Percentiles rank a stretch among this genome's conserved stretches.
Conservation (phyloP, 1,284 basidiomycete species). For the Xanthoconium separans region DNA sequence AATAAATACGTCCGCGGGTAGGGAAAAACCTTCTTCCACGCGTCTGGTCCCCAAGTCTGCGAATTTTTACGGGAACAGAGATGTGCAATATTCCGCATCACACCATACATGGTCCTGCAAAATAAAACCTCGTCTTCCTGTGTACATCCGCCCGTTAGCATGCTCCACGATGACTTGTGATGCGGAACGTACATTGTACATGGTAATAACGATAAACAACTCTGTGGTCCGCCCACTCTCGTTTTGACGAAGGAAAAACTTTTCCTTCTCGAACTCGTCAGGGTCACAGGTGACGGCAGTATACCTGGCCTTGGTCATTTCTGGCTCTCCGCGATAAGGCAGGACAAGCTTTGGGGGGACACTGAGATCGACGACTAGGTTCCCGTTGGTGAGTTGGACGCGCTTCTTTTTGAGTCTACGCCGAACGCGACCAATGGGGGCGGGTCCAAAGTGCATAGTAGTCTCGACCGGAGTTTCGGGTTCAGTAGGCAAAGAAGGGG, state of each 20-base stretch:
- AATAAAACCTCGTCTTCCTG: constrained; percentile 95
- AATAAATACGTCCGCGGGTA: neutral
- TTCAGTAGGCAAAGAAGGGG: constrained; percentile 42
- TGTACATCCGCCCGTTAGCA: constrained; percentile 40
- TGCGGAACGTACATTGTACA: constrained; percentile 79
- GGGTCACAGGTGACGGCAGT: constrained; percentile 93
- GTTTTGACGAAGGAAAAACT: constrained; percentile 86
- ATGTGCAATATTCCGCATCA: constrained; percentile 91
- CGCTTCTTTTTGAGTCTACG: constrained; percentile 76
- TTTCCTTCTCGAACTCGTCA: constrained; percentile 84
- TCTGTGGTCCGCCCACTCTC: constrained; percentile 83
- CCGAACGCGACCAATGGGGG: constrained; percentile 73
- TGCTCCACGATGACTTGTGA: constrained; percentile 65
- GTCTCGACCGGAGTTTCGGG: constrained; percentile 54
- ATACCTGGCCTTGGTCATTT: constrained; percentile 83
- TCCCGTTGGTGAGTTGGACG: constrained; percentile 77
- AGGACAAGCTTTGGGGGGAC: constrained; percentile 86
- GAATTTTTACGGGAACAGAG: constrained; percentile 93
- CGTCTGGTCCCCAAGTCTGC: constrained; percentile 93
- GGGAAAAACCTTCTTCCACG: constrained; percentile 88
- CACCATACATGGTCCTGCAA: constrained; percentile 92
- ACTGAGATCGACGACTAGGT: constrained; percentile 81
- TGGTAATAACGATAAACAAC: constrained; percentile 92
- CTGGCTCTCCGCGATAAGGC: constrained; percentile 76
- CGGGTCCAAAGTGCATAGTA: constrained; percentile 79